Evolutionary conservation across 2,329 filamentous ascomycete species (phyloP).

Genomic region (Diaporthe amygdali): DNA sequence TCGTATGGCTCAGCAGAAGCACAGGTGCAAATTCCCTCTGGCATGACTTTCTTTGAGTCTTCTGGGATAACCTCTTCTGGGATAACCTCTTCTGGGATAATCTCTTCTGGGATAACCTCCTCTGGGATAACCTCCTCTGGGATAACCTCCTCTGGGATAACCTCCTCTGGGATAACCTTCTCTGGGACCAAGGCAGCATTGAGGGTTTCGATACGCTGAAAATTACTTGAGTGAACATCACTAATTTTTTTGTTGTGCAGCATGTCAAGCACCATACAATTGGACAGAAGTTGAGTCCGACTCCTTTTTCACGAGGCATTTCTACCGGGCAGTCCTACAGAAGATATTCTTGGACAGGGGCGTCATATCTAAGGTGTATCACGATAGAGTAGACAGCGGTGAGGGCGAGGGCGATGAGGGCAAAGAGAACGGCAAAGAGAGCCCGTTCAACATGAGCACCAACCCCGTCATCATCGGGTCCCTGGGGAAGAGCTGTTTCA

Average conservation of each 20-base stretch:
- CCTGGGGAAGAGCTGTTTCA: slow-evolving; percentile 80
- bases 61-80: too few species aligned
- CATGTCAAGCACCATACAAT: slow-evolving; percentile 91
- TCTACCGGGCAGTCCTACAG: slow-evolving; percentile 89
- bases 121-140: too few species aligned
- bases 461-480: slow-evolving; percentile 87
- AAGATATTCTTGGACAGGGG: slow-evolving; percentile 88
- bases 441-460: slow-evolving; percentile 63
- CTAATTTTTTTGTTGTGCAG: background rate
- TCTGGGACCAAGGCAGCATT: too few species aligned
- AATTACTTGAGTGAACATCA: background rate
- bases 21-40: background rate
- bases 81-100: too few species aligned
- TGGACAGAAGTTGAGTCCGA: slow-evolving; percentile 85
- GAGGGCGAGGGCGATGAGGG: background rate
- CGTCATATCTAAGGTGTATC: slow-evolving; percentile 68
- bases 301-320: slow-evolving; percentile 89
- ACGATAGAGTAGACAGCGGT: slow-evolving; percentile 33
- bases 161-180: too few species aligned
- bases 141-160: too few species aligned
- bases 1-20: too few species aligned
- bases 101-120: too few species aligned
- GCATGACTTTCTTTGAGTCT: too few species aligned
- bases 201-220: background rate
- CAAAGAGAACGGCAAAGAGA: slow-evolving; percentile 31